Conservation (phyloP, 108 stramenopile genomes). For the Chaetoceros muelleri region DNA sequence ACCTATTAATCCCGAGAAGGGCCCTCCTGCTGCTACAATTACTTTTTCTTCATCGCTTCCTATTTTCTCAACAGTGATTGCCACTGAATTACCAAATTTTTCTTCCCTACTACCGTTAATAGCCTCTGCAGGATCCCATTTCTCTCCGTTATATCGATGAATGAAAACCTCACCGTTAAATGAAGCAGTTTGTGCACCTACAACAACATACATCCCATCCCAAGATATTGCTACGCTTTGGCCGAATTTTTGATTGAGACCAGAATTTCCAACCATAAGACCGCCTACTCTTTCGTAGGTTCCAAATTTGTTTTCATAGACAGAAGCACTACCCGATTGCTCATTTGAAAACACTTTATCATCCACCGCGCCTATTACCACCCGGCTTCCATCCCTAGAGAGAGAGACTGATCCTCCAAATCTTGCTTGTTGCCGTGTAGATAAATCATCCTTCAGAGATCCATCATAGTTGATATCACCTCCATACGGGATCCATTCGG, state of each 20-base stretch:
- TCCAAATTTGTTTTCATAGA: background rate
- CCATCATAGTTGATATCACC: background rate
- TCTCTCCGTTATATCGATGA: background rate
- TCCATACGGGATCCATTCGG: background rate
- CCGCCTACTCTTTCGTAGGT: background rate
- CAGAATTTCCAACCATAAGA: no score
- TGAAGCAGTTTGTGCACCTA: background rate
- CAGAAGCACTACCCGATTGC: background rate
- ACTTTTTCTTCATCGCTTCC: background rate
- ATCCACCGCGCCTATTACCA: background rate
- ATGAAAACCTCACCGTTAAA: background rate
- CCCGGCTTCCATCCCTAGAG: constrained; percentile 6
- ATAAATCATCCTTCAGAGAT: background rate
- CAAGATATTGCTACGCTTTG: background rate
- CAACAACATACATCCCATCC: background rate
- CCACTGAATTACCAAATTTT: background rate
- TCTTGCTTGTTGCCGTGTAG: background rate
- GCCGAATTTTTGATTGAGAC: background rate
- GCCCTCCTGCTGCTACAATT: background rate
- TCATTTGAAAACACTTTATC: background rate
- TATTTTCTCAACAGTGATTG: background rate
- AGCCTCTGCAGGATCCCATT: background rate
- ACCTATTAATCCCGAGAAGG: background rate
- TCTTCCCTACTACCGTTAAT: background rate
- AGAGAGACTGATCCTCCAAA: constrained; percentile 12